A percentile compares a stretch with the other conserved stretches of the same genome.
phyloP scores from a whole-genome alignment of 2,329 filamentous ascomycete genomes.

The Metarhizium guizhouense region DNA sequence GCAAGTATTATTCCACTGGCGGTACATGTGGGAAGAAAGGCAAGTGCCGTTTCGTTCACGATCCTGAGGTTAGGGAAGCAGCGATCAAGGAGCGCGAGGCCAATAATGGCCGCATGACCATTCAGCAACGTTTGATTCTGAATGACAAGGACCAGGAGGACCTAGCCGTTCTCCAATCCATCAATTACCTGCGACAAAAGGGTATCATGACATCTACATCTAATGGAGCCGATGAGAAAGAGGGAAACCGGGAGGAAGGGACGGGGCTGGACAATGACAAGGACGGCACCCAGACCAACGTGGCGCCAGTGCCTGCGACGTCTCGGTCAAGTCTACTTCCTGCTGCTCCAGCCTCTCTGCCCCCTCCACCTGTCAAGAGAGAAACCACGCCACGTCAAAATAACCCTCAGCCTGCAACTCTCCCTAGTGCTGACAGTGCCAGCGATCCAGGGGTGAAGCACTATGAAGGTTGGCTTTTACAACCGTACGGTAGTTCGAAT shows the following conservation, averaged over 20 bases:
- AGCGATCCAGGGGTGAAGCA: constrained; percentile 22
- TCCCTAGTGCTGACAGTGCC: constrained; percentile 22
- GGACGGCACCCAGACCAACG: not conserved
- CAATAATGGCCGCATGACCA: constrained; percentile 57
- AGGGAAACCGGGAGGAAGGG: constrained; percentile 9
- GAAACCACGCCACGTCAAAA: constrained; percentile 22
- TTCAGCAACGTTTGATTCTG: constrained; percentile 55
- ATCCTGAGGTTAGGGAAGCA: constrained; percentile 52
- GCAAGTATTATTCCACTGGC: constrained; percentile 63
- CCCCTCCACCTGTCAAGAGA: constrained; percentile 24
- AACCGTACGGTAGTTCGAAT: constrained; percentile 25
- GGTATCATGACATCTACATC: constrained; percentile 34
- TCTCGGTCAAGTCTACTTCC: constrained; percentile 23
- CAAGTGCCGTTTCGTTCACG: constrained; percentile 67
- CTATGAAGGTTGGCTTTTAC: constrained; percentile 28
- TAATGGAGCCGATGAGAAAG: constrained; percentile 9
- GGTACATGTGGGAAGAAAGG: constrained; percentile 63
- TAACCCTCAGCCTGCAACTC: constrained; percentile 18
- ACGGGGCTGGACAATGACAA: not conserved
- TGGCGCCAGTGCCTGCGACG: constrained; percentile 8
- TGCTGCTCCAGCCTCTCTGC: constrained; percentile 28
- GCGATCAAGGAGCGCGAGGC: constrained; percentile 54
- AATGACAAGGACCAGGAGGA: constrained; percentile 64
- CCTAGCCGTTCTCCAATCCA: constrained; percentile 54
- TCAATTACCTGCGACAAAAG: constrained; percentile 55